These are phyloP conservation scores for Brassica carinata DNA, from an alignment of 345 rosid genomes.

Conservation along the genomic window DNA sequence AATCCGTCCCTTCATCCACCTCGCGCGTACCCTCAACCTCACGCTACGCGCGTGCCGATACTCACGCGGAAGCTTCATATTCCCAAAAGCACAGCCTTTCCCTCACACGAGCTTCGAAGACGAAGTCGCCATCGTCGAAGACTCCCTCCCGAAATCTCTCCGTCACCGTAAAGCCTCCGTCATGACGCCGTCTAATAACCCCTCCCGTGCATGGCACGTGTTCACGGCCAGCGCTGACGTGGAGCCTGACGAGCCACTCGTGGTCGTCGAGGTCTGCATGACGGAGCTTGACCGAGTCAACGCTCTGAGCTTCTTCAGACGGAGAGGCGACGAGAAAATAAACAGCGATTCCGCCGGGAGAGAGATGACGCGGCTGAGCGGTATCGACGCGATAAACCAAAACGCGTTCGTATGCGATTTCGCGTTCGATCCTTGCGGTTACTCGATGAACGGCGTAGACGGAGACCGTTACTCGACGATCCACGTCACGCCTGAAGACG, in stretches of 20 bases:
- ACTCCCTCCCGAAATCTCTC: constrained; percentile 56
- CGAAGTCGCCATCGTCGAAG: constrained; percentile 70
- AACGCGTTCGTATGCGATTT: constrained; percentile 77
- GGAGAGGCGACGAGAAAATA: constrained; percentile 41
- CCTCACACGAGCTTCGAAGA: constrained; percentile 87
- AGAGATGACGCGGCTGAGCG: constrained; percentile 81
- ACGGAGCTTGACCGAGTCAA: constrained; percentile 79
- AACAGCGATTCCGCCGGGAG: constrained; percentile 64
- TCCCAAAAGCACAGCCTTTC: constrained; percentile 82
- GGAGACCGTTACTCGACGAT: constrained; percentile 93
- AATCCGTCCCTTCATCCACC: constrained; percentile 70
- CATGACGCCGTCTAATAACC: constrained; percentile 60
- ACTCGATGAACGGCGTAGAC: constrained; percentile 95
- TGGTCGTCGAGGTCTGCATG: constrained; percentile 87
- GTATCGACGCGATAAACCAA: constrained; percentile 65
- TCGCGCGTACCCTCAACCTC: constrained; percentile 66
- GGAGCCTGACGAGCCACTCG: constrained; percentile 24
- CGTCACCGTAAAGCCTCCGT: constrained; percentile 72
- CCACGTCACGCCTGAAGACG: constrained; percentile 97
- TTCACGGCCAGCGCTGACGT: constrained; percentile 62
- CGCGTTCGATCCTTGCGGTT: constrained; percentile 96
- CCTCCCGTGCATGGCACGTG: constrained; percentile 85
- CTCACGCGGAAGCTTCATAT: constrained; percentile 93
- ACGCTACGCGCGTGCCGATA: constrained; percentile 59
- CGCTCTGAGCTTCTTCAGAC: constrained; percentile 61